phyloP scores from a whole-genome alignment of 495 filamentous ascomycete species.

The Letharia columbiana region DNA sequence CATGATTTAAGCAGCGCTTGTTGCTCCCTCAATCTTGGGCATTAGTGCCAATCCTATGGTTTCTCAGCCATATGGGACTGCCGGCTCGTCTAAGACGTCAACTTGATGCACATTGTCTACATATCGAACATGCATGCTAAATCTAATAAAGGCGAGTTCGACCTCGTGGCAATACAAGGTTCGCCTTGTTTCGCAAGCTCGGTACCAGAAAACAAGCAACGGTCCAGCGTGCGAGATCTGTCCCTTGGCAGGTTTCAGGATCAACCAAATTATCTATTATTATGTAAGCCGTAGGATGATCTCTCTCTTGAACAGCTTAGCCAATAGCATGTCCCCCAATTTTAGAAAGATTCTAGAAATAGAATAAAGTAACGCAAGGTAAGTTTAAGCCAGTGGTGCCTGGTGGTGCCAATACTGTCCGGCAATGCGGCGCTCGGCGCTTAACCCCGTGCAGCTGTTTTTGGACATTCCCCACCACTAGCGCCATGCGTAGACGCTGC shows the following conservation, averaged over 20 bases:
- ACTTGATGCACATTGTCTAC: background rate
- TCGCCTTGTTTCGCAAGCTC: background rate
- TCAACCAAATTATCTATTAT: background rate
- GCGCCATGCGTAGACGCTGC: conserved; percentile 14
- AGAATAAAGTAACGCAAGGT: no score
- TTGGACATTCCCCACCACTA: conserved; percentile 19
- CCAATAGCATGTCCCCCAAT: no score
- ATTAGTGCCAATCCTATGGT: background rate
- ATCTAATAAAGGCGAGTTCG: background rate
- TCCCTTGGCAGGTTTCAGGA: background rate
- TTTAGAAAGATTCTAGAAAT: no score
- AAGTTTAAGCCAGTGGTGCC: no score
- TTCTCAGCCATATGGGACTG: background rate
- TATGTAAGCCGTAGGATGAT: background rate
- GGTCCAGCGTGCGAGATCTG: background rate
- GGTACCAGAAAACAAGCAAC: background rate
- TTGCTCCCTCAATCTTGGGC: background rate
- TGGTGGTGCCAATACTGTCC: background rate
- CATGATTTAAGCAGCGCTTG: background rate
- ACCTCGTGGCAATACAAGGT: conserved; percentile 3
- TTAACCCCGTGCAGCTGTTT: background rate
- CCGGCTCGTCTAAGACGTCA: background rate
- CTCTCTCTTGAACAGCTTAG: background rate
- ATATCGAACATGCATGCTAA: background rate
- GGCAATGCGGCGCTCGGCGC: background rate